Percentiles rank a stretch among this genome's conserved stretches.
Conservation (phyloP, 441 rosid genomes). For the Corymbia calophylla region DNA sequence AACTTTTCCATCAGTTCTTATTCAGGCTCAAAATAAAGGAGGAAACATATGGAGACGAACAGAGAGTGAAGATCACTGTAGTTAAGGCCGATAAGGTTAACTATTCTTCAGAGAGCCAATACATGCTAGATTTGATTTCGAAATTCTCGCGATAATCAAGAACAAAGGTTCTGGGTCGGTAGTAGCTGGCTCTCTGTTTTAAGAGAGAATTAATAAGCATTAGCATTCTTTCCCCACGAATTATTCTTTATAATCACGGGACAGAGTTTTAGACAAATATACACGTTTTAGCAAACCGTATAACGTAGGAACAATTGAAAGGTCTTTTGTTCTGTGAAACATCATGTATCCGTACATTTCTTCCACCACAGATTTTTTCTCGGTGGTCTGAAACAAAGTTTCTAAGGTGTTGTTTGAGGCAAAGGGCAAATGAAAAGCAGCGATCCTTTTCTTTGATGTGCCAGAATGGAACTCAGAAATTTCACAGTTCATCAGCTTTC, state of each 20-base stretch:
- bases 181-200: not conserved
- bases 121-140: conserved; percentile 43
- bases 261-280: not conserved
- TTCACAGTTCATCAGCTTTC: not conserved
- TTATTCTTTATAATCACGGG: not conserved
- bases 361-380: not conserved
- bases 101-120: conserved; percentile 52
- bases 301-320: not conserved
- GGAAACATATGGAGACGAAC: conserved; percentile 76
- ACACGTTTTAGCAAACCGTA: not conserved
- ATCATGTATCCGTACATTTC: not conserved
- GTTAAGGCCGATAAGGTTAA: conserved; percentile 59
- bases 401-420: not conserved
- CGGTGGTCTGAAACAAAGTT: not conserved
- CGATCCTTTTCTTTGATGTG: not conserved
- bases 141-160: conserved; percentile 3
- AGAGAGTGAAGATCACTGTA: conserved; percentile 64
- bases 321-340: not conserved
- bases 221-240: not conserved
- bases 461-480: not conserved
- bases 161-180: not conserved
- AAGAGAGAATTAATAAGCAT: not conserved
- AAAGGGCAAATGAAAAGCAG: not conserved
- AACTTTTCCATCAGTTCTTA: conserved; percentile 52
- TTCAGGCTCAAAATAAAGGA: conserved; percentile 83